Percentiles rank a stretch among this genome's conserved stretches.
Conservation (phyloP, 208 protist genomes). For the Endotrypanum monterogeii region DNA sequence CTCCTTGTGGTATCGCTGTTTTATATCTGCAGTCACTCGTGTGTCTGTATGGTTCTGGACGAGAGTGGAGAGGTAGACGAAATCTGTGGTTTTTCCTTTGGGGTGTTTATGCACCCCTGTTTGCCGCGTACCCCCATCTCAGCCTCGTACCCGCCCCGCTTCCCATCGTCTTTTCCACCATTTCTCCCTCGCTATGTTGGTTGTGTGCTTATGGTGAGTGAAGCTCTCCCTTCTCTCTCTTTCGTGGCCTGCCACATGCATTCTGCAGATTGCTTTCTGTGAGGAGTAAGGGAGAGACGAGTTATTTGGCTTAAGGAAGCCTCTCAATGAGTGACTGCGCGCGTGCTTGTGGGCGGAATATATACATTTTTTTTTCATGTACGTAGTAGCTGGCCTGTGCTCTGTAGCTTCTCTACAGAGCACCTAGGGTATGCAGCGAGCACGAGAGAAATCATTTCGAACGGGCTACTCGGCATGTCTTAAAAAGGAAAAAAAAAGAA, state of each 20-base stretch:
- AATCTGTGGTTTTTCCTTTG: neutral
- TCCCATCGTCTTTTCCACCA: neutral
- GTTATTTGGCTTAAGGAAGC: neutral
- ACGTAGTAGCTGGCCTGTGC: neutral
- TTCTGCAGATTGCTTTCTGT: neutral
- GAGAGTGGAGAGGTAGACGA: neutral
- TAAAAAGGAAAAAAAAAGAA: neutral
- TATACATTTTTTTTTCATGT: conserved; percentile 3
- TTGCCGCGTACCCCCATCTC: neutral
- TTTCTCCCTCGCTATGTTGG: neutral
- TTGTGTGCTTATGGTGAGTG: too few species aligned
- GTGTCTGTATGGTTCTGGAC: neutral
- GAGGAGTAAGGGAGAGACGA: neutral
- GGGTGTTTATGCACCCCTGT: neutral
- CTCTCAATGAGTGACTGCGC: neutral
- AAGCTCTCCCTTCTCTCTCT: neutral
- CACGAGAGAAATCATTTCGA: neutral
- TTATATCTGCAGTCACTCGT: neutral
- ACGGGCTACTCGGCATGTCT: neutral
- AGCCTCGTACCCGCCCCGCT: neutral
- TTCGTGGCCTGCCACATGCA: neutral
- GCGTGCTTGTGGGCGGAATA: neutral
- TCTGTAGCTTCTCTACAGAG: neutral
- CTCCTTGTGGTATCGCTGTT: neutral
- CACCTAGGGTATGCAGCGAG: neutral